These are phyloP conservation scores for Leptomonas pyrrhocoris DNA, from an alignment of 208 protist species.

Conservation along the genomic window DNA sequence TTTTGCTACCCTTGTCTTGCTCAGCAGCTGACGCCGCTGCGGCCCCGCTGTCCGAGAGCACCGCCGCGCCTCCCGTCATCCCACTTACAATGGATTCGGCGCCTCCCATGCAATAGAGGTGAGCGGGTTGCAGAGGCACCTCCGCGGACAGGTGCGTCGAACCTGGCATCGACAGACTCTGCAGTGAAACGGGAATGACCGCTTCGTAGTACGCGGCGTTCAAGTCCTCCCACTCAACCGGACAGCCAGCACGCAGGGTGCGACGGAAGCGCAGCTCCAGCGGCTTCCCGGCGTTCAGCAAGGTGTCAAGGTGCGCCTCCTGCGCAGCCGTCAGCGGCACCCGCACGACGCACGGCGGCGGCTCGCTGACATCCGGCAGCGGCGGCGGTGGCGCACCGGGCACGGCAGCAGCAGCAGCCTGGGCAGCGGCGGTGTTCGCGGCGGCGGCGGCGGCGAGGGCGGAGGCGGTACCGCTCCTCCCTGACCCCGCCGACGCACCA, in stretches of 20 bases:
- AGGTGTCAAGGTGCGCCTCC: conserved; percentile 52
- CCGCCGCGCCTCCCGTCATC: neutral
- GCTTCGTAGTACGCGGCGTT: conserved; percentile 76
- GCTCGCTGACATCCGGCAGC: conserved; percentile 47
- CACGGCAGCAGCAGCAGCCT: conserved; percentile 9
- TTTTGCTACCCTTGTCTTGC: conserved; percentile 29
- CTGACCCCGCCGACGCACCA: neutral
- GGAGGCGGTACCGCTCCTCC: neutral
- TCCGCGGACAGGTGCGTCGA: conserved; percentile 42
- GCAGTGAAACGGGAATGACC: conserved; percentile 54
- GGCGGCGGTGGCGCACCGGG: conserved; percentile 34
- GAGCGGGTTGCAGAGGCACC: conserved; percentile 48
- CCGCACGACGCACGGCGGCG: conserved; percentile 75
- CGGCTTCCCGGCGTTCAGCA: conserved; percentile 49
- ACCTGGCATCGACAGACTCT: conserved; percentile 63
- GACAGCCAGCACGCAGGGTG: conserved; percentile 59
- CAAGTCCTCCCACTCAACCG: conserved; percentile 85
- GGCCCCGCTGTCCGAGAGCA: neutral
- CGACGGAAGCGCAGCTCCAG: conserved; percentile 68
- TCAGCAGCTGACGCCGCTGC: conserved; percentile 2
- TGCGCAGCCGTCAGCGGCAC: conserved; percentile 63
- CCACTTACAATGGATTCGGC: neutral
- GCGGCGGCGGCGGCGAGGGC: conserved; percentile 3
- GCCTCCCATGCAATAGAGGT: neutral
- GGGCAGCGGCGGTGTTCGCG: neutral